Conservation (phyloP, 768 basidiomycete species). For the Podaxis sp. region DNA sequence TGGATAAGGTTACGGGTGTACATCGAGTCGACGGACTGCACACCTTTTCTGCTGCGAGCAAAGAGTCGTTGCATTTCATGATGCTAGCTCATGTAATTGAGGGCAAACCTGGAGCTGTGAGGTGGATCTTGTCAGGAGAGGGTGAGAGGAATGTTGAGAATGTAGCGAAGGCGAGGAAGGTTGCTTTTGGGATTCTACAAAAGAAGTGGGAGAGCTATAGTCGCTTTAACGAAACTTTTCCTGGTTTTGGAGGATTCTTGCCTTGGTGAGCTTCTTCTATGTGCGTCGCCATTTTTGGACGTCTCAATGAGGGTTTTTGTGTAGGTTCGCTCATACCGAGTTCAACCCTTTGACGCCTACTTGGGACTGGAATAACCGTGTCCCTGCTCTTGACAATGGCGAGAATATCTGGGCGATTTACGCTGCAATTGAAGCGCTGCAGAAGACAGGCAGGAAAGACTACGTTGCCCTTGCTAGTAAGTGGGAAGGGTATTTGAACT, state of each 20-base stretch:
- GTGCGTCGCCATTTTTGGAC: not conserved
- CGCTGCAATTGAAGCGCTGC: slow-evolving; percentile 21
- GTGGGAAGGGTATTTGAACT: slow-evolving; percentile 23
- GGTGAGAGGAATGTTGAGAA: slow-evolving; percentile 14
- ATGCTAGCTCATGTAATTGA: slow-evolving; percentile 22
- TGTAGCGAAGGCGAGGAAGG: slow-evolving; percentile 18
- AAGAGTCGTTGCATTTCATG: slow-evolving; percentile 27
- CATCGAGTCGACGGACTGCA: slow-evolving; percentile 22
- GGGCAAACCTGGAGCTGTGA: slow-evolving; percentile 21
- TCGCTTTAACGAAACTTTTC: slow-evolving; percentile 23
- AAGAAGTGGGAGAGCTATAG: slow-evolving; percentile 22
- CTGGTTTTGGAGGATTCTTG: slow-evolving; percentile 27
- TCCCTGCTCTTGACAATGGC: slow-evolving; percentile 26
- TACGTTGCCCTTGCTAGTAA: slow-evolving; percentile 17
- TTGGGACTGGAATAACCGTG: slow-evolving; percentile 26
- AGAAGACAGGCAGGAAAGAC: slow-evolving; percentile 14
- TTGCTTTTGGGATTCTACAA: slow-evolving; percentile 21
- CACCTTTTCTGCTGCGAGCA: slow-evolving; percentile 26
- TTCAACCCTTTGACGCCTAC: slow-evolving; percentile 21
- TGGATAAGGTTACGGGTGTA: slow-evolving; percentile 21
- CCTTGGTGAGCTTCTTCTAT: slow-evolving; percentile 20
- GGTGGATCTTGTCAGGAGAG: slow-evolving; percentile 22
- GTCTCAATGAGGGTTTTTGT: not conserved
- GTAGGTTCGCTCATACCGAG: slow-evolving; percentile 22
- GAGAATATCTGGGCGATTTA: slow-evolving; percentile 27